Percentiles rank a stretch among this genome's conserved stretches.
Evolutionary conservation across 257 asterid genomes (phyloP).

Genomic region (Osmanthus fragrans): DNA sequence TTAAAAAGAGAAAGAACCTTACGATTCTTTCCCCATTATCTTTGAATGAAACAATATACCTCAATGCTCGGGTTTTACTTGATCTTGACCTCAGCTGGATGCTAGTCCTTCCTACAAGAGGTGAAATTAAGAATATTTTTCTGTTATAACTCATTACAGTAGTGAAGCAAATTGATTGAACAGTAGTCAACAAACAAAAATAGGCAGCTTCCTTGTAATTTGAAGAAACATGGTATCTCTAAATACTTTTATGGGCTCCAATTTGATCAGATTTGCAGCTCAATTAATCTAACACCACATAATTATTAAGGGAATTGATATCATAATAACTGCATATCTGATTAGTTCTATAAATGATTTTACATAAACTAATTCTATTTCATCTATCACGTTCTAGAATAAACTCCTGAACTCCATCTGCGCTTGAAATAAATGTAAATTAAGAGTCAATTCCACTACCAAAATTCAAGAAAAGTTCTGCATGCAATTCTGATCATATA

Average conservation of each 20-base stretch:
- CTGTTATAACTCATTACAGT: background rate
- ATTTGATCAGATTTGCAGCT: too few species aligned
- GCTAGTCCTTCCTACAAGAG: background rate
- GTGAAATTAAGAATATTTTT: background rate
- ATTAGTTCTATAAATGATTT: background rate
- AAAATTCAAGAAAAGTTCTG: slow-evolving; percentile 2
- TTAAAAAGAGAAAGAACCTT: too few species aligned
- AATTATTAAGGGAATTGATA: background rate
- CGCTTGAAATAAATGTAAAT: too few species aligned
- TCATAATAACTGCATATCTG: background rate
- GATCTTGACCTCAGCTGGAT: background rate
- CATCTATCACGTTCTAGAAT: too few species aligned
- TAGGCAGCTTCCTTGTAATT: background rate
- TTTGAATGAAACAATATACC: background rate
- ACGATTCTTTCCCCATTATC: background rate
- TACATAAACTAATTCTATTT: background rate
- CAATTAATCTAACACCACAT: background rate
- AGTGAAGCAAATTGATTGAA: background rate
- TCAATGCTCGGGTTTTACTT: background rate
- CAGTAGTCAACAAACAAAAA: background rate
- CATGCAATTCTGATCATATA: background rate
- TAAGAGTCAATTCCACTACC: background rate
- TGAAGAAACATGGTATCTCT: background rate
- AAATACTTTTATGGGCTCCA: background rate
- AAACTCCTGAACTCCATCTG: background rate